phyloP scores from a whole-genome alignment of 371 early-diverging fungal species.

The Ordospora colligata region DNA sequence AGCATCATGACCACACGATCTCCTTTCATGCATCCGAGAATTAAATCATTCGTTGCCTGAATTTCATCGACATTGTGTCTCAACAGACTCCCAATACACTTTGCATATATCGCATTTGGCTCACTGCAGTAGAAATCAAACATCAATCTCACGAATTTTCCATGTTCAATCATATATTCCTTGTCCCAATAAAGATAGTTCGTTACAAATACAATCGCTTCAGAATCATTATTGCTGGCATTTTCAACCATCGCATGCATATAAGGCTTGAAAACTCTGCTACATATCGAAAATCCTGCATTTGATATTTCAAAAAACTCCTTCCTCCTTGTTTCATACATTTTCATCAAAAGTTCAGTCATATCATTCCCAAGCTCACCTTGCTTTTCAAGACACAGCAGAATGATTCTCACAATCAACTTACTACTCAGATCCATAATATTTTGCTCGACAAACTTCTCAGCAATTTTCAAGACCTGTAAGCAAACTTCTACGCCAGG shows the following conservation, averaged over 20 bases:
- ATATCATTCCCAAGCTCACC: background rate
- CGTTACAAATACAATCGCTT: background rate
- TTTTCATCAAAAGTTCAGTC: background rate
- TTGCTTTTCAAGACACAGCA: background rate
- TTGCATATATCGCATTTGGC: background rate
- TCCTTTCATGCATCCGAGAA: background rate
- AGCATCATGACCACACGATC: background rate
- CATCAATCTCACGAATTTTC: background rate
- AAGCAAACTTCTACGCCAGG: background rate
- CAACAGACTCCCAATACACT: background rate
- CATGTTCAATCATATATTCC: background rate
- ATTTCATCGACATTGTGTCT: background rate
- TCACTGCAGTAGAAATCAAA: background rate
- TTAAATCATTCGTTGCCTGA: background rate
- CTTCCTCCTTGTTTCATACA: background rate
- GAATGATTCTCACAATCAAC: background rate
- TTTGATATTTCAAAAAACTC: background rate
- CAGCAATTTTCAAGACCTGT: background rate
- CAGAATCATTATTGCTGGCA: background rate
- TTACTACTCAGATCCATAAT: background rate
- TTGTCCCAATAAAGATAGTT: background rate
- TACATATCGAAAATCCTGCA: background rate
- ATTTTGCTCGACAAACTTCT: background rate
- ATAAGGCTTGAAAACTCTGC: constrained; percentile 1
- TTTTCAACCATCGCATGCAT: background rate